These are phyloP conservation scores for Cystobasidium ongulense DNA, from an alignment of 768 basidiomycete genomes.

Conservation along the genomic window DNA sequence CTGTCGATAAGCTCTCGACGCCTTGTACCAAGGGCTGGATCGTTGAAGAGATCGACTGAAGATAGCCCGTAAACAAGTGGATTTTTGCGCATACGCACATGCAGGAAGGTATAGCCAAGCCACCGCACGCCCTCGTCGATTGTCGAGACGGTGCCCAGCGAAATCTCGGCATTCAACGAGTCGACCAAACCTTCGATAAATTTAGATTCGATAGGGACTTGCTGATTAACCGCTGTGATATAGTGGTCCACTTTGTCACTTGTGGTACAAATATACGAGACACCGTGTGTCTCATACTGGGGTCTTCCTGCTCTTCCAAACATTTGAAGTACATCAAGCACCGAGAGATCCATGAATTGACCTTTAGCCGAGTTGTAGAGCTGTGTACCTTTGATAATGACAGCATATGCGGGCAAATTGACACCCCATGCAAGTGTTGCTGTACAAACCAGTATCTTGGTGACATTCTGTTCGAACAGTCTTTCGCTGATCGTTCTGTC, in stretches of 20 bases:
- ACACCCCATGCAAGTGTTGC: conserved; percentile 99
- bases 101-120: conserved; percentile 94
- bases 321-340: conserved; percentile 87
- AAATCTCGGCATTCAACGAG: conserved; percentile 86
- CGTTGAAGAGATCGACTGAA: conserved; percentile 59
- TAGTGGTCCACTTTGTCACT: conserved; percentile 77
- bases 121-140: conserved; percentile 79
- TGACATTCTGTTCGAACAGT: conserved; percentile 79
- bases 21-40: conserved; percentile 64
- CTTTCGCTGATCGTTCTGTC: conserved; percentile 92
- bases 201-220: conserved; percentile 94
- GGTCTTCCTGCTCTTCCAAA: conserved; percentile 83
- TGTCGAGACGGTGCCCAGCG: conserved; percentile 85
- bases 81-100: conserved; percentile 87
- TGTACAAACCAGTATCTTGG: conserved; percentile 96
- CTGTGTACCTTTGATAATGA: conserved; percentile 72
- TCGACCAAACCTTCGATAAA: conserved; percentile 80
- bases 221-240: conserved; percentile 34
- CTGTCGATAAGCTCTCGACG: conserved; percentile 59
- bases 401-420: conserved; percentile 94
- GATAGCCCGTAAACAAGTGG: conserved; percentile 64
- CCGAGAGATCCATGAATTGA: conserved; percentile 80
- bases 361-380: conserved; percentile 87
- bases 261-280: conserved; percentile 92
- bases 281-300: conserved; percentile 68